Base-by-base conservation (phyloP, 1,139 yeast species). In the Sugiyamaella novakii region DNA sequence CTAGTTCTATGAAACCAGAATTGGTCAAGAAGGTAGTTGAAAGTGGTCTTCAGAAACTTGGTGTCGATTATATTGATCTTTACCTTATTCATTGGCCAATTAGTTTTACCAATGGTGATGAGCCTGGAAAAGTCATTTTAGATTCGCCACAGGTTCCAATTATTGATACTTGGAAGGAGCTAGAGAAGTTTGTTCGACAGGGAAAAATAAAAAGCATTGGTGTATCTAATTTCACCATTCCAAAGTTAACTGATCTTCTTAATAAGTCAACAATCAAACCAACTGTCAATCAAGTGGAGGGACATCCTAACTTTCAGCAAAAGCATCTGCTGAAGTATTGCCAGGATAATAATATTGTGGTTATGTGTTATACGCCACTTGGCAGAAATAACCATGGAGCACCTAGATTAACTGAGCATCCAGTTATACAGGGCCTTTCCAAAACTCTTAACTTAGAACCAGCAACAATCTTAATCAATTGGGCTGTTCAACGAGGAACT, bases 271-370 rank as follows among this genome's bases (percentile, higher is more conserved):
- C 74, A 59, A 80, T 87, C 64, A 78, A 74, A 60, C 96, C 97
- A 43, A 85, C 85, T 44, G 88, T 80, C 47, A 77, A 85, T 61
- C 96, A 89, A 72, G 85, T 89, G 64, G 97, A 89, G 74, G 92
- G 86, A 70, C 96, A 88, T 68, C 96, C 96, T 58, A 88, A 87
- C 75, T 77, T 88, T 67, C 86, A 84, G 59, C 96, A 88, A 72
- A 78, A 78, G 53, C 74, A 74, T 58, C 75, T 87, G 65, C 67
- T 87, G 53, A 76, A 83, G 59, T 86, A 71, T 63, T 85, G 78
- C 55, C 79, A 85, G 66, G 62, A 70, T 35, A 69, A 79, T 57
- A 81, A 78, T 43, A 79, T 88, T 62, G 83, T 81, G 51, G 75
- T 88, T 62, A 86, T 88, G 47, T 96, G 84, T 25, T 88, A 88